Evolutionary conservation across 331 rosid genomes (phyloP).

Genomic region (Phaseolus coccineus): DNA sequence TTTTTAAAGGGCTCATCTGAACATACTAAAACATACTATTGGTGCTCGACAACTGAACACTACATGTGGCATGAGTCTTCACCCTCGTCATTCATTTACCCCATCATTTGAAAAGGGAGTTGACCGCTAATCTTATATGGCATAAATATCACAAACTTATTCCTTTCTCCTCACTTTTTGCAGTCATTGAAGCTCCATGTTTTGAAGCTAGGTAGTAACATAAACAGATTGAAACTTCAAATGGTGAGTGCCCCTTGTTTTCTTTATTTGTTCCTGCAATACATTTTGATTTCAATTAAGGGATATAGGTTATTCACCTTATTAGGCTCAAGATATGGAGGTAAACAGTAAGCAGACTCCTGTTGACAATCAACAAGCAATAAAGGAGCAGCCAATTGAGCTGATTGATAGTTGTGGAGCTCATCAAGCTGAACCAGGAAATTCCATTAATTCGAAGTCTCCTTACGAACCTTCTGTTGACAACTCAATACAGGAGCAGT

Average conservation of each 20-base stretch:
- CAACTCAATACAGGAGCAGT: slow-evolving; percentile 34
- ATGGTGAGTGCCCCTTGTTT: slow-evolving; percentile 63
- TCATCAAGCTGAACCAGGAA: slow-evolving; percentile 19
- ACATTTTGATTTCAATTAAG: slow-evolving; percentile 36
- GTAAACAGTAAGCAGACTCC: slow-evolving; percentile 46
- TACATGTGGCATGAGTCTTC: slow-evolving; percentile 31
- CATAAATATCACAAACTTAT: slow-evolving; percentile 39
- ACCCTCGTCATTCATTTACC: background rate
- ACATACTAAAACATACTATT: slow-evolving; percentile 1
- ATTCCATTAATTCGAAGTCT: slow-evolving; percentile 37
- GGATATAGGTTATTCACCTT: slow-evolving; percentile 33
- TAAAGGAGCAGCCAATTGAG: slow-evolving; percentile 52
- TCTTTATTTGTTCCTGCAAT: slow-evolving; percentile 29
- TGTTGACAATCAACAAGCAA: slow-evolving; percentile 36
- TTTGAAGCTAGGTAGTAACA: slow-evolving; percentile 69
- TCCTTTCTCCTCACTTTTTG: slow-evolving; percentile 48
- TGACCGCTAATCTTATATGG: slow-evolving; percentile 20
- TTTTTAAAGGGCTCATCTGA: slow-evolving; percentile 1
- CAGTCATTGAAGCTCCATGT: slow-evolving; percentile 98
- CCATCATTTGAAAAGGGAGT: slow-evolving; percentile 9
- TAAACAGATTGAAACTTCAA: slow-evolving; percentile 71
- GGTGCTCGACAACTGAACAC: slow-evolving; percentile 24
- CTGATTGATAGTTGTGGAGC: slow-evolving; percentile 5
- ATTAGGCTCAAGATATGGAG: slow-evolving; percentile 67
- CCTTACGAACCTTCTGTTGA: slow-evolving; percentile 36